Percentiles rank a stretch among this genome's conserved stretches.
phyloP scores from a whole-genome alignment of 2,329 filamentous ascomycete species.

The Rhinocladiella similis region DNA sequence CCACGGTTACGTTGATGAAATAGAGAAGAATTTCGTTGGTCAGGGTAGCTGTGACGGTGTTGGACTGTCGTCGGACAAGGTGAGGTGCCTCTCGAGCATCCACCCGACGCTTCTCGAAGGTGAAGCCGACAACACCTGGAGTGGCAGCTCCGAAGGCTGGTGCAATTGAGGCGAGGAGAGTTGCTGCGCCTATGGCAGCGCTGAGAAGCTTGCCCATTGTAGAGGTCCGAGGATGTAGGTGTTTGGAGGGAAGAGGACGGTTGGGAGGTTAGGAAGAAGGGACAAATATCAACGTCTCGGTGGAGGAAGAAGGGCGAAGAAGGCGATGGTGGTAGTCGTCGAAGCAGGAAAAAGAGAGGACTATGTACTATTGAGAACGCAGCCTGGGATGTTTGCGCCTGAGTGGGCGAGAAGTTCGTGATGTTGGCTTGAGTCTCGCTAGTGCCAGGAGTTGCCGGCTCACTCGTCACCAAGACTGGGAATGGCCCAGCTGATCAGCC shows the following conservation, averaged over 20 bases:
- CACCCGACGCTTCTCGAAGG: constrained; percentile 24
- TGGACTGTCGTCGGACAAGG: constrained; percentile 20
- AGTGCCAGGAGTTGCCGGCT: too few relatives aligned
- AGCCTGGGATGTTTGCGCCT: too few relatives aligned
- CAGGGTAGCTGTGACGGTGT: constrained; percentile 22
- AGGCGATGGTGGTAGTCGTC: not conserved
- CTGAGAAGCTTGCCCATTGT: constrained; percentile 15
- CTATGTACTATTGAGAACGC: not conserved
- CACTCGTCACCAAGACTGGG: too few relatives aligned
- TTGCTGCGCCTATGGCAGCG: constrained; percentile 16
- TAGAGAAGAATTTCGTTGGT: constrained; percentile 49
- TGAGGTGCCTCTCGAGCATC: constrained; percentile 12
- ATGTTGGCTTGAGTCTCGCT: too few relatives aligned
- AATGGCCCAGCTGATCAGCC: too few relatives aligned
- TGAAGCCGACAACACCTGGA: constrained; percentile 24
- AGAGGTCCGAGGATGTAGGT: not conserved
- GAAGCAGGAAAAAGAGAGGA: not conserved
- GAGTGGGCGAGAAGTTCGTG: too few relatives aligned
- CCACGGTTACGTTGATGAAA: constrained; percentile 62
- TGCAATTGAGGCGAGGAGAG: constrained; percentile 19
- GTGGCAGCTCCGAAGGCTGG: constrained; percentile 10
- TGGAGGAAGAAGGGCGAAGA: constrained; percentile 1
- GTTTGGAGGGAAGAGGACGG: not conserved
- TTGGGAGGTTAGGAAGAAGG: not conserved
- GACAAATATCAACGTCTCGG: not conserved